Evolutionary conservation across 2,329 filamentous ascomycete genomes (phyloP), one percentile per base, ranked within the genome.

Genomic region (Simplicillium sp.): DNA sequence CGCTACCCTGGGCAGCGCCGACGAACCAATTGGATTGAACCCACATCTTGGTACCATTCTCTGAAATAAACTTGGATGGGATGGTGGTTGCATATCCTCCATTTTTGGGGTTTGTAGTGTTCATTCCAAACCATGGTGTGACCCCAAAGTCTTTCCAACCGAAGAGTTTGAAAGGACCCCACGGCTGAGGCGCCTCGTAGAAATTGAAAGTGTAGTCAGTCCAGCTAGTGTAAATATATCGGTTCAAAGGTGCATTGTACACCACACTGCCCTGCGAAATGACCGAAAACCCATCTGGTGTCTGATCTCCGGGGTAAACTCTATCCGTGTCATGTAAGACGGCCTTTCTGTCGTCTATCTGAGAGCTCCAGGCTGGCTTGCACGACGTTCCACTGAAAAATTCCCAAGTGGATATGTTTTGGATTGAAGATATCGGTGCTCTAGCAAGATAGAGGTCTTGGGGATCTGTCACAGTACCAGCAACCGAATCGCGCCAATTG

Each of bases 21-120:
- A 41, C 39, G 28, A 41, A 41, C 39, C 39, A 41, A 25, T 41
- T 41, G 3, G 39, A 41, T 34, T 41, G 39, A 16, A 41, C 39
- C 39, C 39, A 41, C 39, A 41, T 41, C 16, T 15, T 37, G 7
- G 34, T 41, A 3, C 39, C 39, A 29, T 41, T 20, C 14, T 29
- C 39, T 8, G 39, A 41, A 11, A 41, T 41, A 29, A 36, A 41
- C 39, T 41, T 41, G 18, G 39, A 41, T 14, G 39, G 39, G 11
- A 41, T 41, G 14, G 39, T 41, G 5, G 39, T 41, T 13, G 39
- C 39, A 29, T 41, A 41, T 11, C 39, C 39, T 14, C 39, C 39
- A 18, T 41, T 41, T 29, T 41, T 41, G 25, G 39, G 39, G 9
- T 17, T 41, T n/a, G 17, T 28, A 7, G 39, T 41, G 28, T 41